Evolutionary conservation across 306 rosid genomes (phyloP).

Genomic region (Carpinus viminea): DNA sequence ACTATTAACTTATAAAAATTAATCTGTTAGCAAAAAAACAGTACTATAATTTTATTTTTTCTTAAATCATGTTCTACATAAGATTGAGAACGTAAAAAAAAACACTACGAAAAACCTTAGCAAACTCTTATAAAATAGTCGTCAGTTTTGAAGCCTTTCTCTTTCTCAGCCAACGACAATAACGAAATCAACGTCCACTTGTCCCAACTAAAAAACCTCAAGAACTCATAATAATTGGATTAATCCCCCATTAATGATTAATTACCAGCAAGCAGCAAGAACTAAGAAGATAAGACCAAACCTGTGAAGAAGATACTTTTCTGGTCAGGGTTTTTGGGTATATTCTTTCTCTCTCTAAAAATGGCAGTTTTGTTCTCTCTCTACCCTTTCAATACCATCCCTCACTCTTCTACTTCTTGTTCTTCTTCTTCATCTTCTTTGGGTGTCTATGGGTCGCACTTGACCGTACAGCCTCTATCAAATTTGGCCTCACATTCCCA

Average conservation of each 20-base stretch:
- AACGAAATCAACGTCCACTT: too few relatives aligned
- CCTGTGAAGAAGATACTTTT: constrained; percentile 2
- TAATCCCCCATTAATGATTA: not conserved
- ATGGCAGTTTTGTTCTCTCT: constrained; percentile 52
- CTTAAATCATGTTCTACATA: too few relatives aligned
- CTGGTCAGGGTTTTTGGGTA: constrained; percentile 73
- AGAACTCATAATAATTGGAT: not conserved
- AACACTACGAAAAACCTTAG: too few relatives aligned
- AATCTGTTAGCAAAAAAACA: too few relatives aligned
- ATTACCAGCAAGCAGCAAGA: constrained; percentile 12
- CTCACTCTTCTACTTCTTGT: constrained; percentile 19
- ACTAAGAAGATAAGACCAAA: not conserved
- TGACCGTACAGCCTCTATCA: constrained; percentile 5
- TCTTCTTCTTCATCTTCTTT: constrained; percentile 29
- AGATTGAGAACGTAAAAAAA: too few relatives aligned
- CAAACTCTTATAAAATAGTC: too few relatives aligned
- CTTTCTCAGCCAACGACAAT: too few relatives aligned
- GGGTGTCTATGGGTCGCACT: constrained; percentile 14
- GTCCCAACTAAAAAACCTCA: not conserved
- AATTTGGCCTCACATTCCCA: constrained; percentile 5
- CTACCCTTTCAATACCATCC: constrained; percentile 37
- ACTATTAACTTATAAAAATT: too few relatives aligned
- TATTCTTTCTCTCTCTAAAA: constrained; percentile 45
- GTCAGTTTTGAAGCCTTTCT: too few relatives aligned
- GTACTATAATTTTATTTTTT: too few relatives aligned